phyloP scores from a whole-genome alignment of 139 green algal genomes.

The Diplosphaera chodatii region DNA sequence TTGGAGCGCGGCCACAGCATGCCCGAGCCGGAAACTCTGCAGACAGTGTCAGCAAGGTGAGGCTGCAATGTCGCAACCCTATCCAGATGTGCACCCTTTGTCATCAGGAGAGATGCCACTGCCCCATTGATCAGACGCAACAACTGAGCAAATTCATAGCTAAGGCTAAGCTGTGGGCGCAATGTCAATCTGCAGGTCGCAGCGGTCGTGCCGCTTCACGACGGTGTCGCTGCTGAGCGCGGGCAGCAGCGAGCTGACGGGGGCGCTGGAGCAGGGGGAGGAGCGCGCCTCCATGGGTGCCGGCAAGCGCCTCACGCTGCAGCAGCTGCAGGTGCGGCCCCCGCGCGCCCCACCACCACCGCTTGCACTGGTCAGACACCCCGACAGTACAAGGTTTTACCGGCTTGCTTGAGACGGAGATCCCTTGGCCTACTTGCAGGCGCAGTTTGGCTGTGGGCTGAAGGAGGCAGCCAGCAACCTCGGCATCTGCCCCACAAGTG shows the following conservation, averaged over 20 bases:
- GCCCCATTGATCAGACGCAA: too few species aligned
- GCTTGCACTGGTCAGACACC: too few species aligned
- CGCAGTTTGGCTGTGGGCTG: constrained; percentile 76
- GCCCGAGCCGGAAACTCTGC: not conserved
- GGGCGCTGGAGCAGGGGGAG: constrained; percentile 1
- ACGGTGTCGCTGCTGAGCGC: not conserved
- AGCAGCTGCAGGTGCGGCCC: constrained; percentile 11
- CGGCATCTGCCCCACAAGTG: constrained; percentile 83
- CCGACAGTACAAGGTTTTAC: too few species aligned
- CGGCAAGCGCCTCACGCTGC: constrained; percentile 13
- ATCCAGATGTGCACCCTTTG: too few species aligned
- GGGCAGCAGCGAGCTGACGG: not conserved
- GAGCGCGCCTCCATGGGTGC: constrained; percentile 3
- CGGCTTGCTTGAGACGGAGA: too few species aligned
- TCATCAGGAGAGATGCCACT: too few species aligned
- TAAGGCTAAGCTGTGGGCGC: too few species aligned
- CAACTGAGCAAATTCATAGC: too few species aligned
- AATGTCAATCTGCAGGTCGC: not conserved
- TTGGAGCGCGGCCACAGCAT: not conserved
- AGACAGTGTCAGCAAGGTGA: too few species aligned
- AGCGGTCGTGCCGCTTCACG: not conserved
- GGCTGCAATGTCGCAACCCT: too few species aligned
- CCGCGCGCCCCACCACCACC: too few species aligned
- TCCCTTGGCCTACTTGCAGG: constrained; percentile 23
- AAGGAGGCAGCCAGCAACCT: constrained; percentile 77